Evolutionary conservation across 2,329 filamentous ascomycete genomes (phyloP), one percentile per base, ranked within the genome.

Genomic region (Madurella fahalii): DNA sequence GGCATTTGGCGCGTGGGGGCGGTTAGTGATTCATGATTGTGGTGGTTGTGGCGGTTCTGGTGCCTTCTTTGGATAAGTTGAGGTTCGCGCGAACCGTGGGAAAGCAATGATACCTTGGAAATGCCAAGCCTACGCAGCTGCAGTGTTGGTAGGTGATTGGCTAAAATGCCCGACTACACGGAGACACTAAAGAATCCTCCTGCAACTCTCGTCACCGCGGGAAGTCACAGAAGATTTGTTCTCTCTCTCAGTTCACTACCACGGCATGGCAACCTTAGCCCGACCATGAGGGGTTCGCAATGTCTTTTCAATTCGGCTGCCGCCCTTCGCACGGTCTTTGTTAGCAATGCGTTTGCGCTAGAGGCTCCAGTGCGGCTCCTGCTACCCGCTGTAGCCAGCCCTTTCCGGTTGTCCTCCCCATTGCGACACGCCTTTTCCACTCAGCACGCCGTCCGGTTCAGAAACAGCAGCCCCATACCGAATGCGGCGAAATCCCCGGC

Each of bases 311-410:
- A 71, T 59, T 71, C 76, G 49, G 71, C 73, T n/a, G 62, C 69
- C 37, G 75, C 76, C 57, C 72, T 82, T 5, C 71, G 74, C 44
- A 69, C 72, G 50, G 73, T 79, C 46, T 78, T 81, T 60, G 59
- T 79, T 60, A 67, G 68, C 45, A 69, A 56, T 54, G 54, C 54
- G n/a, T 69, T 49, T 62, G 65, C 58, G 65, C 69, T 51, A 3
- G 56, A 58, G 15, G 34, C 63, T 57, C 41, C 59, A 58, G 44
- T 64, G 67, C 37, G 54, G 12, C 50, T 61, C 37, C 43, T 64
- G 11, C 17, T 60, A 4, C 60, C 59, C 16, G 30, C 56, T 13
- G 12, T 57, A 5, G 9, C 47, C 31, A 11, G n/a, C 3, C 15
- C 51, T 12, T 5, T 25, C 18, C 31, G 32, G 15, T 32, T 40